These are phyloP conservation scores for Lentinula lateritia DNA, from an alignment of 768 basidiomycete species.

Conservation along the genomic window DNA sequence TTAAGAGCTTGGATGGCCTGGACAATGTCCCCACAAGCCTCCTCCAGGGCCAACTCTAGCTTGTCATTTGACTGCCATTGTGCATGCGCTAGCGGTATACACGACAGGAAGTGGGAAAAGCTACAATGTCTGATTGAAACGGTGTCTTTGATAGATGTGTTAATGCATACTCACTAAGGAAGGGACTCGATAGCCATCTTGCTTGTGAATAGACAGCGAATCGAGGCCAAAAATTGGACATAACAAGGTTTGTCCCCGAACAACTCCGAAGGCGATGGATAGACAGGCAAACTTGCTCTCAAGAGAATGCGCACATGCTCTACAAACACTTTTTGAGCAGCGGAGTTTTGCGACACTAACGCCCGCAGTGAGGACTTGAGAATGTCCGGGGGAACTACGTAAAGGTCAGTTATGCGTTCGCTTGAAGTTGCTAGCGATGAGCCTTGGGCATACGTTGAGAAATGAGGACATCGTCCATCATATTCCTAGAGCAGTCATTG, in stretches of 20 bases:
- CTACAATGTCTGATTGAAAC: not conserved
- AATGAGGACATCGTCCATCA: constrained; percentile 9
- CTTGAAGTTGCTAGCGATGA: not conserved
- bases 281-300: not conserved
- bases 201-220: constrained; percentile 2
- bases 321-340: constrained; percentile 1
- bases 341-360: not conserved
- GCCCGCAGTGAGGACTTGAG: constrained; percentile 1
- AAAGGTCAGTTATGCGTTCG: not conserved
- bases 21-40: constrained; percentile 4
- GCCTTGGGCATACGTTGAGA: not conserved
- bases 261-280: not conserved
- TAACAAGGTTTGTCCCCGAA: not conserved
- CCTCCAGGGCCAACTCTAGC: not conserved
- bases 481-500: not conserved
- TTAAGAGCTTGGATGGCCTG: constrained; percentile 9
- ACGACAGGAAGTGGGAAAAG: not conserved
- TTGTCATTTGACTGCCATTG: not conserved
- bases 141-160: not conserved
- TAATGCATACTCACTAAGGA: constrained; percentile 3
- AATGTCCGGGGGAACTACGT: constrained; percentile 1
- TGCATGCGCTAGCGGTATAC: not conserved
- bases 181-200: constrained; percentile 6
- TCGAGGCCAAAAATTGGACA: not conserved
- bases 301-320: constrained; percentile 2